A percentile compares a stretch with the other conserved stretches of the same genome.
phyloP scores from a whole-genome alignment of 768 basidiomycete species.

The Lactarius akahatsu region DNA sequence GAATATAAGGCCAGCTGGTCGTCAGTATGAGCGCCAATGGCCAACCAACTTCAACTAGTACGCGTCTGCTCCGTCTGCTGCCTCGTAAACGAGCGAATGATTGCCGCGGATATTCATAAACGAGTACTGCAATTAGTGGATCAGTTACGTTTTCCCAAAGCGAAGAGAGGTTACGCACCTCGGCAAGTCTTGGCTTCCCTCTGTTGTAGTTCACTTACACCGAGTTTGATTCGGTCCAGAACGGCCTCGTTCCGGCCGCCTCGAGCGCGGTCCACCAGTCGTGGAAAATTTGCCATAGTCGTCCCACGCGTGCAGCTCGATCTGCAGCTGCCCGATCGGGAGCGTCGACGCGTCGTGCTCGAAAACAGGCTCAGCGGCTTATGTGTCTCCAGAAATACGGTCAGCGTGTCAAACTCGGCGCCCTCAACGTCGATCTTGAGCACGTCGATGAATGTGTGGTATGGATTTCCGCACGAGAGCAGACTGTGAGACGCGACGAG shows the following conservation, averaged over 20 bases:
- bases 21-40: too few relatives aligned
- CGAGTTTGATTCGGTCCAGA: conserved; percentile 62
- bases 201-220: conserved; percentile 41
- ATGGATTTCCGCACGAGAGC: conserved; percentile 24
- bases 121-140: conserved; percentile 39
- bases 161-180: conserved; percentile 34
- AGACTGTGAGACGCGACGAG: conserved; percentile 29
- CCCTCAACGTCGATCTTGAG: conserved; percentile 72
- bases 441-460: conserved; percentile 66
- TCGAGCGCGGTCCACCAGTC: conserved; percentile 71
- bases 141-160: too few relatives aligned
- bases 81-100: not conserved
- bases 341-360: conserved; percentile 35
- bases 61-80: not conserved
- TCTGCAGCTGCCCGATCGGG: conserved; percentile 69
- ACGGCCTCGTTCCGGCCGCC: conserved; percentile 34
- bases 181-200: conserved; percentile 39
- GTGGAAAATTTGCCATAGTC: conserved; percentile 46
- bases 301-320: conserved; percentile 57
- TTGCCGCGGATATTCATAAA: not conserved
- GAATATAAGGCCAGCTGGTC: too few relatives aligned
- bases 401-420: conserved; percentile 61
- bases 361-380: not conserved
- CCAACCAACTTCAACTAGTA: too few relatives aligned
- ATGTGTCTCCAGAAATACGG: conserved; percentile 44